Percentiles rank a stretch among this genome's conserved stretches.
Evolutionary conservation across 179 eudicot genomes (phyloP).

Genomic region (Silene noctiflora): DNA sequence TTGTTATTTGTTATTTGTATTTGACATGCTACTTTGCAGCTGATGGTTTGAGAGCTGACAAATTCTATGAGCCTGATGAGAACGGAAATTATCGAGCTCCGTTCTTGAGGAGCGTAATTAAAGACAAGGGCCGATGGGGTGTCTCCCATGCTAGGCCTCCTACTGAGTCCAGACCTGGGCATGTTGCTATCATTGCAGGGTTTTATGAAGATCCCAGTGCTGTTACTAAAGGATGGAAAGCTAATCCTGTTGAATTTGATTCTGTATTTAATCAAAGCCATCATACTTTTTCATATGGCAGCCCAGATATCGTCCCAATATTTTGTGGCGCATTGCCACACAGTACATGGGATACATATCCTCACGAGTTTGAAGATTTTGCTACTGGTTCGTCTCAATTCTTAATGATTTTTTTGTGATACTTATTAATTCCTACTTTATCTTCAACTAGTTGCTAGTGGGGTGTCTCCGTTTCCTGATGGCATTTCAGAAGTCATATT

Average conservation of each 20-base stretch:
- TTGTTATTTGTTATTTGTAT: too few species aligned
- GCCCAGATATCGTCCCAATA: conserved; percentile 95
- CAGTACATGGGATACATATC: conserved; percentile 87
- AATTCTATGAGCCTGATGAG: conserved; percentile 82
- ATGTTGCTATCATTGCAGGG: conserved; percentile 95
- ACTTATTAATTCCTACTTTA: not conserved
- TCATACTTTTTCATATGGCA: conserved; percentile 85
- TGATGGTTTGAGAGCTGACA: conserved; percentile 97
- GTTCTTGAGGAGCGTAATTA: conserved; percentile 79
- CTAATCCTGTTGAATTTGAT: conserved; percentile 98
- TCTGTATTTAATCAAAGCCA: conserved; percentile 86
- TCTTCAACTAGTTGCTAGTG: not conserved
- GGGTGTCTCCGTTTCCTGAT: too few species aligned
- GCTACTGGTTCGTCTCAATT: conserved; percentile 59
- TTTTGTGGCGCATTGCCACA: conserved; percentile 85
- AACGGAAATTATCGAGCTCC: conserved; percentile 86
- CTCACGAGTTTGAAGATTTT: conserved; percentile 93
- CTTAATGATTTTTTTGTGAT: not conserved
- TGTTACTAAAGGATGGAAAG: conserved; percentile 99
- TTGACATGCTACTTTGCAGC: conserved; percentile 42
- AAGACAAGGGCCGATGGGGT: conserved; percentile 90
- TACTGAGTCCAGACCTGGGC: conserved; percentile 98
- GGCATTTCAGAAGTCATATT: too few species aligned
- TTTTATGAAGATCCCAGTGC: conserved; percentile 99
- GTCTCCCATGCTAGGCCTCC: conserved; percentile 99